Evolutionary conservation across 805 yeast genomes (phyloP), one percentile per base, ranked within the genome.

Genomic region (Zygoascus biomembranicola): DNA sequence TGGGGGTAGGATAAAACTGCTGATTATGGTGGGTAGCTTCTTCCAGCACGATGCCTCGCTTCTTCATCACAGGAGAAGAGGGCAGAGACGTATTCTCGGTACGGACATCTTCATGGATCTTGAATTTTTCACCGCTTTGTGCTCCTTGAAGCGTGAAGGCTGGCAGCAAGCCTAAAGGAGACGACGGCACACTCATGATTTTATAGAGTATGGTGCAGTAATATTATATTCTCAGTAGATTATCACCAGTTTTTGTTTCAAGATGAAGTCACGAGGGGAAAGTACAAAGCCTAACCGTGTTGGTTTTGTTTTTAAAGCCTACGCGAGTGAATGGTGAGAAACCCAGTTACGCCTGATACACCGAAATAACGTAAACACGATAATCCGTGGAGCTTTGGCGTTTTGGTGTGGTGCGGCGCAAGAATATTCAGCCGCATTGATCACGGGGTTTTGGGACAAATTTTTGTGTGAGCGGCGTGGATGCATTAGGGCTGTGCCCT

Each of bases 1-100:
- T 57, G 1, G 68, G 67, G 2, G 67, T 65, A n/a, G 68, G 68
- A 51, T 61, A 62, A 50, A 54, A 60, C 28, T 31, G 42, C 32
- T 31, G 18, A n/a, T 35, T 35, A n/a, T 35, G 39, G 16, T 35
- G 39, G 2, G 44, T 19, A 31, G 49, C 32, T 18, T 46, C 41
- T 11, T 46, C 49, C 23, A 46, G 20, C 4, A 46, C 49, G 55
- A 51, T 44, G 47, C 45, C 66, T 45, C 60, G 39, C 37, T 45
- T 35, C 55, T 71, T 31, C 23, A 53, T 31, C 28, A 52, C 53
- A 18, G 57, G 49, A 46, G 52, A 46, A 9, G 56, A 57, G 3
- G 39, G 39, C 39, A 35, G 5, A 13, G 45, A 18, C 2, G 47
- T 20, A 5, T 14, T 14, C 4, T 44, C 47, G 32, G 4, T 11